Evolutionary conservation across 2,329 filamentous ascomycete species (phyloP).

Genomic region (Exophiala spinifera): DNA sequence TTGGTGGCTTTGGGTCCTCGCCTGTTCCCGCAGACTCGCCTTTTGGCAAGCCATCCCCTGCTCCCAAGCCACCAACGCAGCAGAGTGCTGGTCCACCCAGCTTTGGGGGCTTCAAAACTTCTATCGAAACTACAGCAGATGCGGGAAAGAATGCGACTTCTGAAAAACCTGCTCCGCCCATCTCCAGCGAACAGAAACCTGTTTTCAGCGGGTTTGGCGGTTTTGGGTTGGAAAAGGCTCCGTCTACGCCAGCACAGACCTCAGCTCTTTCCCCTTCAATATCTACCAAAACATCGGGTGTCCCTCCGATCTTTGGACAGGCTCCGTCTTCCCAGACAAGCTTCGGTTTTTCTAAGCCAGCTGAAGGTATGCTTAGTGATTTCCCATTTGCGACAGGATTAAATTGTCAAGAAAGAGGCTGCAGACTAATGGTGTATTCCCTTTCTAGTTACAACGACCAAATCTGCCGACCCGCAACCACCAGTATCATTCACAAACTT

Average conservation of each 20-base stretch:
- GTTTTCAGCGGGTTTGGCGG: background rate
- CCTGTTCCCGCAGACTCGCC: background rate
- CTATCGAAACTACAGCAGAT: background rate
- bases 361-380: constrained; percentile 5
- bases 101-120: constrained; percentile 1
- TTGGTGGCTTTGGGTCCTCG: constrained; percentile 10
- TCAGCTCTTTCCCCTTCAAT: background rate
- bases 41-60: constrained; percentile 6
- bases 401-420: background rate
- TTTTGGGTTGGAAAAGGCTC: constrained; percentile 5
- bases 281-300: background rate
- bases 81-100: background rate
- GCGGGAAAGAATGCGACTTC: background rate
- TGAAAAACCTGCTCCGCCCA: background rate
- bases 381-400: too few species aligned
- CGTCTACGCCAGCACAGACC: background rate
- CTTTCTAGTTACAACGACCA: constrained; percentile 1
- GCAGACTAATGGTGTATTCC: background rate
- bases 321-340: background rate
- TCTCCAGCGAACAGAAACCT: background rate
- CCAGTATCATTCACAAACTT: constrained; percentile 1
- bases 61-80: background rate
- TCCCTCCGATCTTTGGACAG: constrained; percentile 4
- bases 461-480: background rate
- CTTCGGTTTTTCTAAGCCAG: background rate